phyloP scores from a whole-genome alignment of 148 eudicot species.

The Rhododendron simsii region DNA sequence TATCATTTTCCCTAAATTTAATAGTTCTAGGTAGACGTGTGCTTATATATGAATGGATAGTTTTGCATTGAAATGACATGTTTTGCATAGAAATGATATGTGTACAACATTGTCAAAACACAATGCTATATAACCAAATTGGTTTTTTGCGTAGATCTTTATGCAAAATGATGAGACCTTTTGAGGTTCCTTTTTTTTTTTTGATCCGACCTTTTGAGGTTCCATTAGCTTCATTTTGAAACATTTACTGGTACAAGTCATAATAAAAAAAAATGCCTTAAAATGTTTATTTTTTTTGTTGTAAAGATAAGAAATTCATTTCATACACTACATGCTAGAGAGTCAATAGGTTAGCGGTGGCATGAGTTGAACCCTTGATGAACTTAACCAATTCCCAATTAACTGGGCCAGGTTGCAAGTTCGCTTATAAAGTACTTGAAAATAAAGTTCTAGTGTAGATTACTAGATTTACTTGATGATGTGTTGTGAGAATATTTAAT shows the following conservation, averaged over 20 bases:
- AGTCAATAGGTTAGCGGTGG: background rate
- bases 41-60: background rate
- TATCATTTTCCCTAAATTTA: too few relatives aligned
- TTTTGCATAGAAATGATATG: background rate
- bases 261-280: background rate
- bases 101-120: background rate
- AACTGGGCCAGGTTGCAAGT: too few relatives aligned
- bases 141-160: background rate
- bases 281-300: too few relatives aligned
- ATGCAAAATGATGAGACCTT: background rate
- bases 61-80: background rate
- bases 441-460: background rate
- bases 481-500: background rate
- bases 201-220: background rate
- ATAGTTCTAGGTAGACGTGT: background rate
- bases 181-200: background rate
- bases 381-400: background rate
- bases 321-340: background rate
- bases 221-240: background rate
- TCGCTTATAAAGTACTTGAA: background rate
- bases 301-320: background rate
- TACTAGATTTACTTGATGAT: background rate
- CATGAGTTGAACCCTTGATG: too few relatives aligned
- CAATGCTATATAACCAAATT: background rate
- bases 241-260: background rate